phyloP scores from a whole-genome alignment of 352 stramenopile genomes.

The Pythium monospermum region DNA sequence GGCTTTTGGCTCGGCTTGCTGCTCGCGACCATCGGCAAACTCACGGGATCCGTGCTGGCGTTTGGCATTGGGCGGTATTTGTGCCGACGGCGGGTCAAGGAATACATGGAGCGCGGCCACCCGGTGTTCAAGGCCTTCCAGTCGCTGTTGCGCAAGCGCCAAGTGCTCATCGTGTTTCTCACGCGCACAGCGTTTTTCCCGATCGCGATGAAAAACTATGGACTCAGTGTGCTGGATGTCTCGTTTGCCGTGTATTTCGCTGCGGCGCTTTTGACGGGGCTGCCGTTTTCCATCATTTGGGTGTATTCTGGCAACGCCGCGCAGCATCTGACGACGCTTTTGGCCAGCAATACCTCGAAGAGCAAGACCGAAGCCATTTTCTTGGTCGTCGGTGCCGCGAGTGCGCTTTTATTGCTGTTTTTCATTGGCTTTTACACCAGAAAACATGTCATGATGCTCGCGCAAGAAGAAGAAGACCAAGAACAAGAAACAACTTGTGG shows the following conservation, averaged over 20 bases:
- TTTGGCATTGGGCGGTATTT: conserved; percentile 70
- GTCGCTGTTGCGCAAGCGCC: conserved; percentile 44
- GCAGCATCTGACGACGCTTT: conserved; percentile 47
- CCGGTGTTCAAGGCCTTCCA: conserved; percentile 66
- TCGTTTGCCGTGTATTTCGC: conserved; percentile 58
- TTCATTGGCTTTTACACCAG: conserved; percentile 66
- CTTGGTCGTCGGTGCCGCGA: conserved; percentile 46
- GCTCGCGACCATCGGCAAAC: conserved; percentile 60
- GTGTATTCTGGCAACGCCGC: conserved; percentile 70
- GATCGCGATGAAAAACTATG: conserved; percentile 85
- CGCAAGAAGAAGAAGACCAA: conserved; percentile 43
- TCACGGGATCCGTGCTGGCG: conserved; percentile 57
- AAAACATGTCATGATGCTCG: conserved; percentile 55
- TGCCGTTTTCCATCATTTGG: conserved; percentile 74
- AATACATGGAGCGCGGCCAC: conserved; percentile 69
- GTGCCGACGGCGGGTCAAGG: conserved; percentile 49
- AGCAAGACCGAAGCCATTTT: conserved; percentile 48
- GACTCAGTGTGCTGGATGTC: conserved; percentile 75
- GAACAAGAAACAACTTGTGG: background rate
- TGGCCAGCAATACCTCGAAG: conserved; percentile 34
- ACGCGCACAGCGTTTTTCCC: conserved; percentile 78
- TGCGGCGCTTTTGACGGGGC: conserved; percentile 55
- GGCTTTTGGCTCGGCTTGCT: conserved; percentile 66
- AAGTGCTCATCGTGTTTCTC: conserved; percentile 77
- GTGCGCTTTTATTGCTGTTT: conserved; percentile 49